Evolutionary conservation across 148 eudicot species (phyloP), one percentile per base, ranked within the genome.

Genomic region (Heliamphora exappendiculata): DNA sequence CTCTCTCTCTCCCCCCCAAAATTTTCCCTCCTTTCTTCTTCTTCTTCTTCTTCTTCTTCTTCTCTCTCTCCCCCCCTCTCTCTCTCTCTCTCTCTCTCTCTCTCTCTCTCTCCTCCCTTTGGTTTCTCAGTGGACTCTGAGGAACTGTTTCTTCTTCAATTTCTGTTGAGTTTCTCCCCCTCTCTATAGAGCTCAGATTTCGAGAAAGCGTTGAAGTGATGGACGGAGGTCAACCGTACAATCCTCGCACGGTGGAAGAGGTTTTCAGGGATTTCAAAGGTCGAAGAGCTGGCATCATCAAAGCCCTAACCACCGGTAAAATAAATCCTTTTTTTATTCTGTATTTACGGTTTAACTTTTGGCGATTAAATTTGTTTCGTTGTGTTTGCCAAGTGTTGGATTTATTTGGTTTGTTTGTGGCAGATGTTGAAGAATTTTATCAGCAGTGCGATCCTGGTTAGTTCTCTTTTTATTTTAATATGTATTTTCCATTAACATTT

Each of bases 191-290:
- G 76, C 54, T 59, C 65, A 72, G 55, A 72, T 49, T 49, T 49
- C 13, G 16, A 51, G 55, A 16, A 22, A 57, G 62, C 31, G 12
- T 55, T 57, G 31, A 42, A 44, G 72, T 44, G 28, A 76, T 70
- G 81, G 84, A 83, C 39, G 87, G 81, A 72, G 78, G 72, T 37
- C 79, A 81, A 49, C 86, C 44, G 42, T 80, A 85, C 75, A 79
- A 82, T 68, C 88, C 88, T 54, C 79, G 85, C 41, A 81, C 88
- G 1, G 87, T 84, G 8, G 85, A 90, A 71, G 89, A 85, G 65
- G 91, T 87, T n/a, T 87, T 87, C 74, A 81, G 82, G 49, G 88
- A 87, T 65, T 85, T 85, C 72, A 87, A 81, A 74, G 85, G 86
- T 70, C 77, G 89, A 41, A 62, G 92, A 79, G 75, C 88, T 79